Evolutionary conservation across 495 filamentous ascomycete genomes (phyloP).

Genomic region (Penicillium paradoxum): DNA sequence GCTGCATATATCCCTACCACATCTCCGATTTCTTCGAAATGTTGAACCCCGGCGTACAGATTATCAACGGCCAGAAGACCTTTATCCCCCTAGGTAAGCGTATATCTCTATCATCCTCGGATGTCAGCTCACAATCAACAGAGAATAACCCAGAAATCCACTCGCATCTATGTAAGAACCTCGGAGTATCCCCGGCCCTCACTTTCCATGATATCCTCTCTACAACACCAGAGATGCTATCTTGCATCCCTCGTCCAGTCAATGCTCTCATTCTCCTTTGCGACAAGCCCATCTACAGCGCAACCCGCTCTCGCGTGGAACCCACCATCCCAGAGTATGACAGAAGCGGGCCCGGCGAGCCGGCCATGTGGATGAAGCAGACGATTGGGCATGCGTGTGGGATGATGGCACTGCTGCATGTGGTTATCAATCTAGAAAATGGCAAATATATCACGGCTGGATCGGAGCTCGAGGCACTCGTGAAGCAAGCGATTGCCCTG

Average conservation of each 20-base stretch:
- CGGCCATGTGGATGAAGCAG: slow-evolving; percentile 60
- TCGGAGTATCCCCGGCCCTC: slow-evolving; percentile 47
- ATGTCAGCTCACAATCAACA: slow-evolving; percentile 18
- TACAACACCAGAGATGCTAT: slow-evolving; percentile 51
- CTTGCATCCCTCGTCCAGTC: slow-evolving; percentile 52
- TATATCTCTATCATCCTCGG: not conserved
- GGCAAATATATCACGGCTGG: slow-evolving; percentile 33
- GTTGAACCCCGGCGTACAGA: slow-evolving; percentile 38
- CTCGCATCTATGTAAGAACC: slow-evolving; percentile 46
- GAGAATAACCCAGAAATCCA: slow-evolving; percentile 63
- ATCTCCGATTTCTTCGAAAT: not conserved
- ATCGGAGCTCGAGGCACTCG: slow-evolving; percentile 26
- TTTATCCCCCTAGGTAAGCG: slow-evolving; percentile 37
- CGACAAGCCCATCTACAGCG: slow-evolving; percentile 42
- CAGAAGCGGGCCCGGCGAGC: slow-evolving; percentile 47
- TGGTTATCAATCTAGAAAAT: slow-evolving; percentile 48
- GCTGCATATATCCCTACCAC: no score
- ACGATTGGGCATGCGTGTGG: slow-evolving; percentile 64
- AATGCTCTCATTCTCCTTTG: slow-evolving; percentile 55
- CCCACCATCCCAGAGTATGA: slow-evolving; percentile 38
- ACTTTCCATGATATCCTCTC: slow-evolving; percentile 56
- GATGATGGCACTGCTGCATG: slow-evolving; percentile 58
- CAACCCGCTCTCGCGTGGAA: slow-evolving; percentile 29
- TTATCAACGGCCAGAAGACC: slow-evolving; percentile 31
- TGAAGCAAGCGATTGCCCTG: slow-evolving; percentile 26